Evolutionary conservation across 2,329 filamentous ascomycete species (phyloP), one percentile per base, ranked within the genome.

Genomic region (Immersiporthe knoxdaviesiana): DNA sequence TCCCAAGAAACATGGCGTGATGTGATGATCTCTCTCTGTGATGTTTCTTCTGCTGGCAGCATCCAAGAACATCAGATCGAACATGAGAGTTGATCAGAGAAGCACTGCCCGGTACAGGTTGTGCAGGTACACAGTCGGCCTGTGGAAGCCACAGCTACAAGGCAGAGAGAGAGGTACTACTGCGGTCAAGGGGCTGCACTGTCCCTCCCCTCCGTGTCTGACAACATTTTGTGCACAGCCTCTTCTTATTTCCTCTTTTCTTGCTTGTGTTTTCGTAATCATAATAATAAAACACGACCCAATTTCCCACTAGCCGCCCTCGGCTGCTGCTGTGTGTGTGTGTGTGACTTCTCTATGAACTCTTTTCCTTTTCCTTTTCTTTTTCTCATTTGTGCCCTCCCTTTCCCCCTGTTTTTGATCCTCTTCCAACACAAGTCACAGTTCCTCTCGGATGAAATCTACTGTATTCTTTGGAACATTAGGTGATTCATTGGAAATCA

Each of bases 261-360:
- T 41, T 47, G n/a, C 37, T 18, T 59, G 30, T n/a, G 21, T 47
- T 24, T 63, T 32, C n/a, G n/a, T n/a, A n/a, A 7, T 32, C 61
- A 41, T 63, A 63, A 63, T 63, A 63, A 63, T 35, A 62, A 50
- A 50, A 44, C 32, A n/a, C 62, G 24, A 41, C 37, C 52, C 62
- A 50, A 60, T 64, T 59, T 56, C 39, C 30, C n/a, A 30, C 41
- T 35, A 63, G 37, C 41, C 54, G 21, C 52, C 62, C 21, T 18
- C 67, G 14, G 16, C 41, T 35, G 56, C 62, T 39, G 39, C 52
- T 60, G 52, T 60, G 12, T n/a, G 63, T 30, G 62, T 50, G 18
- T 39, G 14, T 24, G 7, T 62, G 16, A 41, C 12, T 44, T 24
- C 10, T 62, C 37, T 41, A n/a, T 18, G 18, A 18, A 21, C 7